These are phyloP conservation scores for Moesziomyces antarcticus DNA, from an alignment of 1,284 basidiomycete genomes.

Conservation along the genomic window DNA sequence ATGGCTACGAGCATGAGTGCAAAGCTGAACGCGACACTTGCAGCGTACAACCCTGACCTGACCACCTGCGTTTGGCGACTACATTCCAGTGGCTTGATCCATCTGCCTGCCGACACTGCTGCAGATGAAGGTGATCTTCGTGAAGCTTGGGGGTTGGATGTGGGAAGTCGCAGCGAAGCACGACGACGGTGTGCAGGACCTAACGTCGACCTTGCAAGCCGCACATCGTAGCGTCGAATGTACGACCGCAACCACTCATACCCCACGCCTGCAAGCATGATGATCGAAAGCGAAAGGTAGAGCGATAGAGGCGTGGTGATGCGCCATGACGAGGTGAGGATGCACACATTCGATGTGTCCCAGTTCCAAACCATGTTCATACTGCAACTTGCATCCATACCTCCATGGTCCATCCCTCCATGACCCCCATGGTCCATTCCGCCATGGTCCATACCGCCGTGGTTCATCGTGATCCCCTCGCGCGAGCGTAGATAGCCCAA, in stretches of 20 bases:
- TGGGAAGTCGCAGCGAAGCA: constrained; percentile 13
- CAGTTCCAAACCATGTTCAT: constrained; percentile 53
- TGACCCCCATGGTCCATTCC: constrained; percentile 25
- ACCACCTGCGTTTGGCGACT: constrained; percentile 12
- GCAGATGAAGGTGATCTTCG: not conserved
- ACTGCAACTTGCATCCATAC: constrained; percentile 18
- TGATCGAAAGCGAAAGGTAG: constrained; percentile 23
- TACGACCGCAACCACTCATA: constrained; percentile 40
- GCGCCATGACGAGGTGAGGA: constrained; percentile 35
- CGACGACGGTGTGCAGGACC: constrained; percentile 11
- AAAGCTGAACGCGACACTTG: constrained; percentile 39
- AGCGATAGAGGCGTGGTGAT: constrained; percentile 23
- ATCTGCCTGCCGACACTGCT: not conserved
- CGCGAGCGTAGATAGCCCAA: not conserved
- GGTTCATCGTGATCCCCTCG: not conserved
- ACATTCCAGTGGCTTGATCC: constrained; percentile 13
- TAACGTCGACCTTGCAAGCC: not conserved
- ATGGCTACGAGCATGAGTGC: constrained; percentile 57
- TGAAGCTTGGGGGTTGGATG: not conserved
- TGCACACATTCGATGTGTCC: constrained; percentile 34
- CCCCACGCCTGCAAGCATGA: constrained; percentile 10
- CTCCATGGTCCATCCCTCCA: constrained; percentile 19
- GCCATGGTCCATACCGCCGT: constrained; percentile 13
- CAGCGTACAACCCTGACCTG: constrained; percentile 40
- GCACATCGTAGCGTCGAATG: constrained; percentile 22